These are phyloP conservation scores for Penicillium longicatenatum DNA, from an alignment of 495 filamentous ascomycete species.

Conservation along the genomic window DNA sequence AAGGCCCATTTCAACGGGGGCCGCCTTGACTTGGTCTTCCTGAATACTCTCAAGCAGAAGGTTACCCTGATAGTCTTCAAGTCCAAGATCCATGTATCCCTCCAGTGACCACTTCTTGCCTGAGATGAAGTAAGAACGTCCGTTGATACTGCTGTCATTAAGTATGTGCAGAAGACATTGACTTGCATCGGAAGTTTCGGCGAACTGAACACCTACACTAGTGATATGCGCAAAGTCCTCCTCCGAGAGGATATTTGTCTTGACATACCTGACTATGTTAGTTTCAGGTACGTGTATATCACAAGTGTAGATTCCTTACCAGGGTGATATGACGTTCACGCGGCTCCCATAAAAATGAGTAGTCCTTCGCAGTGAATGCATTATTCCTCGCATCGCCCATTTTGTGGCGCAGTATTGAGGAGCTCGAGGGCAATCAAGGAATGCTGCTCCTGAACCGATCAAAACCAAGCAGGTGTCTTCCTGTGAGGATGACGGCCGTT, in stretches of 20 bases:
- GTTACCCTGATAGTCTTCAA: constrained; percentile 22
- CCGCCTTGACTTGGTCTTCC: constrained; percentile 18
- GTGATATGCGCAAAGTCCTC: constrained; percentile 14
- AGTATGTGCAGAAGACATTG: constrained; percentile 23
- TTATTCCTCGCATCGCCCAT: constrained; percentile 34
- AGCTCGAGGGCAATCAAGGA: constrained; percentile 24
- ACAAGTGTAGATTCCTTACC: constrained; percentile 9
- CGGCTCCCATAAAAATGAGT: constrained; percentile 25
- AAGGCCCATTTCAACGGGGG: constrained; percentile 12
- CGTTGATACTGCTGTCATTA: constrained; percentile 18
- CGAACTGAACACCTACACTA: constrained; percentile 21
- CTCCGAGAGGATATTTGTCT: constrained; percentile 25
- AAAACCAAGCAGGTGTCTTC: constrained; percentile 28
- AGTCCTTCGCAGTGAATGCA: constrained; percentile 27
- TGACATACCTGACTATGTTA: constrained; percentile 21
- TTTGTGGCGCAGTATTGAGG: constrained; percentile 31
- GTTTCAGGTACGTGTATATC: background rate
- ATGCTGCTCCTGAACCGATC: constrained; percentile 32
- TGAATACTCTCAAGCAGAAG: constrained; percentile 19
- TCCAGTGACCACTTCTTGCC: constrained; percentile 16
- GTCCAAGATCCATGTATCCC: constrained; percentile 22
- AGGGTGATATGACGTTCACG: constrained; percentile 25
- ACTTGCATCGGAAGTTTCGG: constrained; percentile 16
- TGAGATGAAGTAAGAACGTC: constrained; percentile 23
- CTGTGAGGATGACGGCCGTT: constrained; percentile 8